Conservation (phyloP, 192 early-diverging fungal species). For the Linnemannia zychae region DNA sequence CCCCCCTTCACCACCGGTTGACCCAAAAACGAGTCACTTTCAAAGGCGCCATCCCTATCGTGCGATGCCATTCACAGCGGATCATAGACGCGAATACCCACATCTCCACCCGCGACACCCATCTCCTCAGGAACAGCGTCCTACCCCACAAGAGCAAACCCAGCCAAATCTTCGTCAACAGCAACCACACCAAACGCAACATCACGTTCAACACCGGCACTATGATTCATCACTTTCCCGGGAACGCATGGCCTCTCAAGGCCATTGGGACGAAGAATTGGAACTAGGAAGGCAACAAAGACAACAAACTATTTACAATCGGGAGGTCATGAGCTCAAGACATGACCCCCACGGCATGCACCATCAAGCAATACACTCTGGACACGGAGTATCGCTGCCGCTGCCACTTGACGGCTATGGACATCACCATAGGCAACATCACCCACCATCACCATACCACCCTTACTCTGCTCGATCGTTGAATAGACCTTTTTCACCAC, state of each 20-base stretch:
- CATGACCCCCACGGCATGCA: background rate
- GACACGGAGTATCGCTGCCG: background rate
- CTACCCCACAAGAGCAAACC: background rate
- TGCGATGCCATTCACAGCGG: background rate
- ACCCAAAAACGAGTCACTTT: background rate
- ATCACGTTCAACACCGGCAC: background rate
- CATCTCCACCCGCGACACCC: background rate
- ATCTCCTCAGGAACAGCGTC: background rate
- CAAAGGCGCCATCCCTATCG: conserved; percentile 3
- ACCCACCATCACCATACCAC: conserved; percentile 7
- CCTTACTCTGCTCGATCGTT: background rate
- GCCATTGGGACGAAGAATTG: conserved; percentile 1
- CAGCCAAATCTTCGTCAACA: background rate
- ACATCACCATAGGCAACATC: background rate
- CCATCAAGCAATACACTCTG: background rate
- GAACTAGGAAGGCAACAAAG: conserved; percentile 28
- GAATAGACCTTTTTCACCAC: background rate
- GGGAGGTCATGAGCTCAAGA: background rate
- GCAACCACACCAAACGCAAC: background rate
- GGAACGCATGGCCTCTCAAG: background rate
- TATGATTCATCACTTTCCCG: background rate
- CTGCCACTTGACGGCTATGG: background rate
- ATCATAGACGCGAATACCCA: background rate
- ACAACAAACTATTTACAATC: background rate
- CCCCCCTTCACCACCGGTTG: background rate